Evolutionary conservation across 2,329 filamentous ascomycete species (phyloP).

Genomic region (Plectosphaerella cucumerina): DNA sequence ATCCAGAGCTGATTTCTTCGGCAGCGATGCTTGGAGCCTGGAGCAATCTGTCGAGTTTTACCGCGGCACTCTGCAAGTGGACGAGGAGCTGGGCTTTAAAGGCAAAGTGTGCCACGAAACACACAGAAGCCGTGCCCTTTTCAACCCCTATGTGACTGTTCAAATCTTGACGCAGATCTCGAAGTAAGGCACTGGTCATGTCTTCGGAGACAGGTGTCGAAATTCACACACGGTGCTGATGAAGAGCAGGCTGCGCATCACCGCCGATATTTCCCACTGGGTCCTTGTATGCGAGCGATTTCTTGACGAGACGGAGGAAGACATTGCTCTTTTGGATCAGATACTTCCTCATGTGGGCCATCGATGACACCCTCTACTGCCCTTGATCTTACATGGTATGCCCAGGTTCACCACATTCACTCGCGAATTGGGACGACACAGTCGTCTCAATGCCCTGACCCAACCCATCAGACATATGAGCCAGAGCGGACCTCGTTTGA

Average conservation of each 20-base stretch:
- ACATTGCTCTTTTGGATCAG: conserved; percentile 12
- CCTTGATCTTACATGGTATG: too few species aligned
- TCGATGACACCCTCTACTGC: too few species aligned
- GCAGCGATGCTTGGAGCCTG: conserved; percentile 23
- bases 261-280: conserved; percentile 20
- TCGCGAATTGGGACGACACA: conserved; percentile 29
- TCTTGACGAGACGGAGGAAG: conserved; percentile 14
- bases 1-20: not conserved
- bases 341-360: conserved; percentile 24
- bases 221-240: not conserved
- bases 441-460: conserved; percentile 29
- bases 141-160: conserved; percentile 22
- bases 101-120: conserved; percentile 26
- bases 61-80: conserved; percentile 21
- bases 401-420: conserved; percentile 28
- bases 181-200: conserved; percentile 14
- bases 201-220: not conserved
- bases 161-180: conserved; percentile 24
- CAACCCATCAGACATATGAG: conserved; percentile 21
- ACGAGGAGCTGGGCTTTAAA: conserved; percentile 22
- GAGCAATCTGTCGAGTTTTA: conserved; percentile 28
- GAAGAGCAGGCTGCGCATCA: conserved; percentile 15
- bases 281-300: conserved; percentile 17
- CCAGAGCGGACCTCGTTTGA: conserved; percentile 26
- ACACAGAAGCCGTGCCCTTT: conserved; percentile 25